Evolutionary conservation across 2,329 filamentous ascomycete species (phyloP).

Genomic region (Stromatinia cepivora): DNA sequence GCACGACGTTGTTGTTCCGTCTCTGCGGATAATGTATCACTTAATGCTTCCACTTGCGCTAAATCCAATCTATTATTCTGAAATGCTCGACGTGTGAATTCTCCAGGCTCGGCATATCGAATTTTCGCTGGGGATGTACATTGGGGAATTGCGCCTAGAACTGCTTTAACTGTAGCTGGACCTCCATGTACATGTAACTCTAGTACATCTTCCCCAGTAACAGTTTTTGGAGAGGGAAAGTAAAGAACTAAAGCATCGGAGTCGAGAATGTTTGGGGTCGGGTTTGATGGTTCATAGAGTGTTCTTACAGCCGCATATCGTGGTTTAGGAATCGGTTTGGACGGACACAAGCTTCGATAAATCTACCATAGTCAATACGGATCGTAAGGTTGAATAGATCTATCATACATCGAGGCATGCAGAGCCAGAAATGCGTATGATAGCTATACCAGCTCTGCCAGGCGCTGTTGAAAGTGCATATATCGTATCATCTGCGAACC

Average conservation of each 20-base stretch:
- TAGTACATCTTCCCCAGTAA: constrained; percentile 88
- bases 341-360: constrained; percentile 62
- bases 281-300: constrained; percentile 60
- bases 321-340: constrained; percentile 53
- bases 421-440: constrained; percentile 83
- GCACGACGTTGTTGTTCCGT: constrained; percentile 92
- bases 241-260: constrained; percentile 68
- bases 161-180: constrained; percentile 81
- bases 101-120: constrained; percentile 89
- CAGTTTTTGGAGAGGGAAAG: constrained; percentile 78
- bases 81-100: constrained; percentile 93
- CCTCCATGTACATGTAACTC: constrained; percentile 96
- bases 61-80: constrained; percentile 82
- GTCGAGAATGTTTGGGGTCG: constrained; percentile 52
- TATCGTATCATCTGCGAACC: constrained; percentile 58
- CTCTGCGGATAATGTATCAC: constrained; percentile 64
- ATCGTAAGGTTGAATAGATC: constrained; percentile 19
- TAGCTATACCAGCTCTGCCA: constrained; percentile 85
- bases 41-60: constrained; percentile 73
- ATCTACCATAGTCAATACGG: constrained; percentile 50
- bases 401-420: constrained; percentile 63
- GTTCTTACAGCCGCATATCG: constrained; percentile 71
- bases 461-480: constrained; percentile 88
- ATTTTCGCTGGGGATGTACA: constrained; percentile 49
- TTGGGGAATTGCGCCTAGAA: constrained; percentile 72